Evolutionary conservation across 306 rosid species (phyloP).

Genomic region (Vigna angularis): DNA sequence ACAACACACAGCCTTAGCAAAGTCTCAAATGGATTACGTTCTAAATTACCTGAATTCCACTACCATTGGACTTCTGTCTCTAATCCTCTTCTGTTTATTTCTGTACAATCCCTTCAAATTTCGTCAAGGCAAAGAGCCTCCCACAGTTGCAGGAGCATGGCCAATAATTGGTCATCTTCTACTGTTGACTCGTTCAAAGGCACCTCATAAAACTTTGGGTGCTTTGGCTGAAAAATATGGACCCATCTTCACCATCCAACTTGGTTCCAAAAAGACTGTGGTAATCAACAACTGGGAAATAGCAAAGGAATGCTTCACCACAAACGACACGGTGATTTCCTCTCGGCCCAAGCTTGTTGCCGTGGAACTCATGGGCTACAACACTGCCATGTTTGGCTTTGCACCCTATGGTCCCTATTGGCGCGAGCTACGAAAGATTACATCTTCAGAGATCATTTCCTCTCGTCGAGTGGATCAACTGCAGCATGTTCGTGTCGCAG

Average conservation of each 20-base stretch:
- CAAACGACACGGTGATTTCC: conserved; percentile 28
- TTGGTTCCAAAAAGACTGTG: conserved; percentile 22
- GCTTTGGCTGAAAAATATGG: conserved; percentile 46
- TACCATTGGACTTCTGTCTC: not conserved
- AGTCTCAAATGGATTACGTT: not conserved
- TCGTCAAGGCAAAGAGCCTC: not conserved
- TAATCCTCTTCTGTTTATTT: not conserved
- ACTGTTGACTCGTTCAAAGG: not conserved
- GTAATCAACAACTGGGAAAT: conserved; percentile 41
- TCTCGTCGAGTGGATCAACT: not conserved
- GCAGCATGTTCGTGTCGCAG: not conserved
- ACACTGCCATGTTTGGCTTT: conserved; percentile 5
- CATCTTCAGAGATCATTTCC: not conserved
- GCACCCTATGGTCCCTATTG: conserved; percentile 45
- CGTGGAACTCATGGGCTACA: not conserved
- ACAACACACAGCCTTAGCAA: not conserved
- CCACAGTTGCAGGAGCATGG: conserved; percentile 41
- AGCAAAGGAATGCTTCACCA: conserved; percentile 53
- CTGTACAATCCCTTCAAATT: not conserved
- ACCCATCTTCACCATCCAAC: conserved; percentile 40
- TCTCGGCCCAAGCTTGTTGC: conserved; percentile 33
- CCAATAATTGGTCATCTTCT: conserved; percentile 51
- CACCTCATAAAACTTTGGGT: conserved; percentile 37
- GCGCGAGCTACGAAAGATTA: conserved; percentile 37
- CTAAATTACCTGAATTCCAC: not conserved